These are phyloP conservation scores for Saccharomyces mikatae DNA, from an alignment of 805 yeast genomes.

Conservation along the genomic window DNA sequence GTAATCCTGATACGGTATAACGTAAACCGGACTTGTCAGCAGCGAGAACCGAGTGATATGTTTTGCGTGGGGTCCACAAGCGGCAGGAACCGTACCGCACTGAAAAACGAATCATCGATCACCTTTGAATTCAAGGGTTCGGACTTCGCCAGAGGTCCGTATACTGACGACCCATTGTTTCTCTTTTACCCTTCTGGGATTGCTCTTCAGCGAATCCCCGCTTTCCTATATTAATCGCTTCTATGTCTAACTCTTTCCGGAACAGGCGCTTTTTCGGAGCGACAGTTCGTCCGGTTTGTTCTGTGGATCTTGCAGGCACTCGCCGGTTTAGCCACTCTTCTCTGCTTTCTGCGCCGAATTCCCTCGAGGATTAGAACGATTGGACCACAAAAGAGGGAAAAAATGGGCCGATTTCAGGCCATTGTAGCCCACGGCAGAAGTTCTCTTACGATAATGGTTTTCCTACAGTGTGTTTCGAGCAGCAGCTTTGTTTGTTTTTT, in stretches of 20 bases:
- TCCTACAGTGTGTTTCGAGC: background rate
- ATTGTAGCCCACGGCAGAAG: background rate
- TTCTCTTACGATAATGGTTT: background rate
- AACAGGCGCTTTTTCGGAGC: background rate
- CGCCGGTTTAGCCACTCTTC: background rate
- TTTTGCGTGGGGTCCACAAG: background rate
- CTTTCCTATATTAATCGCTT: background rate
- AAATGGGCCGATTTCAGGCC: background rate
- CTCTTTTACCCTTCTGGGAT: background rate
- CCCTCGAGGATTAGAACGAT: background rate
- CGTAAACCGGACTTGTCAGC: background rate
- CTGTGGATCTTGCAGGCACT: background rate
- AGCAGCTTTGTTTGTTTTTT: background rate
- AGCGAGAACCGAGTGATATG: background rate
- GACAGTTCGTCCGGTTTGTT: background rate
- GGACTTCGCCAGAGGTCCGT: background rate
- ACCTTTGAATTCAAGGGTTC: background rate
- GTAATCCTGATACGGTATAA: background rate
- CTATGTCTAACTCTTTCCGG: background rate
- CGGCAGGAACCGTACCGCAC: background rate
- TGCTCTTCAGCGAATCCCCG: background rate
- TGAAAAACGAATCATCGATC: background rate
- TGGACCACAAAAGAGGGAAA: background rate
- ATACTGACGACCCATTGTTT: background rate
- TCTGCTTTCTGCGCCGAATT: background rate